A percentile compares a stretch with the other conserved stretches of the same genome.
These are phyloP conservation scores for Hypomyces perniciosus DNA, from an alignment of 2,329 filamentous ascomycete genomes.

Conservation along the genomic window DNA sequence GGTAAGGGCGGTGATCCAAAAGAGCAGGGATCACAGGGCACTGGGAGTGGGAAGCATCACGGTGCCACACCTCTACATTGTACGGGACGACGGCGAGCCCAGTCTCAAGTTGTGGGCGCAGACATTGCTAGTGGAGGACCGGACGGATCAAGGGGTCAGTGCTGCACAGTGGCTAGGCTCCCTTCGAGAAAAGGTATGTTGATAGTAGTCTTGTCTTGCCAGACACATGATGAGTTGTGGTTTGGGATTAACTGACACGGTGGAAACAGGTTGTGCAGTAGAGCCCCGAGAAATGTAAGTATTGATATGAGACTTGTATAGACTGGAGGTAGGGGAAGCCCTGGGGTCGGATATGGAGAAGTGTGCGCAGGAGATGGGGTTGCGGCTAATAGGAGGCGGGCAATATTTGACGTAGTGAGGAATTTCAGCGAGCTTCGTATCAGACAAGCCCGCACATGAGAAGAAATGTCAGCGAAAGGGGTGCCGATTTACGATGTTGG, in stretches of 20 bases:
- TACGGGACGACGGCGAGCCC: slow-evolving; percentile 93
- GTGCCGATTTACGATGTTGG: too few relatives aligned
- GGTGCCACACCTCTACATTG: slow-evolving; percentile 88
- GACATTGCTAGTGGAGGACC: slow-evolving; percentile 89
- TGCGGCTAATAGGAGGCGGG: slow-evolving; percentile 3
- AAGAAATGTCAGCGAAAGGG: too few relatives aligned
- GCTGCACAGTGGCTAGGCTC: slow-evolving; percentile 89
- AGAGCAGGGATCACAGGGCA: slow-evolving; percentile 81
- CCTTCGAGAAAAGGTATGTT: slow-evolving; percentile 82
- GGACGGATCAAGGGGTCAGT: slow-evolving; percentile 89
- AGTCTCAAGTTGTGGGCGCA: slow-evolving; percentile 95
- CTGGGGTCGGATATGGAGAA: slow-evolving; percentile 1
- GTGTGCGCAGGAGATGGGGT: slow-evolving; percentile 1
- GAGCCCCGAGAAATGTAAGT: neutral
- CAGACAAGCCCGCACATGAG: too few relatives aligned
- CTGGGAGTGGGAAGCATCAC: slow-evolving; percentile 88
- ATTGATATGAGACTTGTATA: slow-evolving; percentile 8
- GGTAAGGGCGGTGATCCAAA: slow-evolving; percentile 81
- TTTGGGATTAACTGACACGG: neutral
- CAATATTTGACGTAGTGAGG: slow-evolving; percentile 1
- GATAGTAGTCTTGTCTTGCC: neutral
- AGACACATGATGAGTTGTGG: neutral
- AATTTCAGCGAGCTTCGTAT: too few relatives aligned
- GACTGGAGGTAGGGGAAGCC: slow-evolving; percentile 1
- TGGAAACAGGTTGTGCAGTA: slow-evolving; percentile 9